Evolutionary conservation across 768 basidiomycete species (phyloP), one percentile per base, ranked within the genome.

Genomic region (Panus rudis): DNA sequence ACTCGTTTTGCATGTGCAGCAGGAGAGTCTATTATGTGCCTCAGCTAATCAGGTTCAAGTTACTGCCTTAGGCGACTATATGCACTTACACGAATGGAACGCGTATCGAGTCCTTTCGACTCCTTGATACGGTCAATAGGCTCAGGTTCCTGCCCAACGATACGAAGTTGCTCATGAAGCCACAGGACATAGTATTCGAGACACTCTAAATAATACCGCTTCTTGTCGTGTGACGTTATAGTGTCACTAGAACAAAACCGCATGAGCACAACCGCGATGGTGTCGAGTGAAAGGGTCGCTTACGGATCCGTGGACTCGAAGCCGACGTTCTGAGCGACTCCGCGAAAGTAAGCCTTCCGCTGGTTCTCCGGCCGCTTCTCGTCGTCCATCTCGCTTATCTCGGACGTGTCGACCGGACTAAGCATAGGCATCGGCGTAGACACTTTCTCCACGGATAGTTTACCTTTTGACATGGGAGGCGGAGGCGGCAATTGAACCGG

Each of bases 211-310:
- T 86, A 85, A 52, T 79, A 72, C 2, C 84, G 65, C 52, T 85
- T 85, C 54, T 85, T 85, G 53, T 86, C 84, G 52, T 87, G 84
- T 4, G 82, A 84, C 3, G 84, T 80, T 42, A 87, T 84, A n/a
- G 71, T 70, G 40, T 85, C 84, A 1, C 81, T 82, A n/a, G n/a
- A n/a, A n/a, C n/a, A 42, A 12, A 14, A 10, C 6, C 43, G 33
- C 40, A 45, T 27, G 47, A 42, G 26, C 22, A 43, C 30, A 25
- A n/a, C n/a, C n/a, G n/a, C n/a, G n/a, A n/a, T n/a, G n/a, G n/a
- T n/a, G n/a, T n/a, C n/a, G n/a, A n/a, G n/a, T n/a, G n/a, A n/a
- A n/a, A n/a, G n/a, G n/a, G n/a, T n/a, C n/a, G 66, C 78, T 43
- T 52, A 81, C 81, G 78, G 79, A 54, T 82, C 81, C 13, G 78